Percentiles rank a stretch among this genome's conserved stretches.
These are phyloP conservation scores for Russula olivacea DNA, from an alignment of 768 basidiomycete genomes.

Conservation along the genomic window DNA sequence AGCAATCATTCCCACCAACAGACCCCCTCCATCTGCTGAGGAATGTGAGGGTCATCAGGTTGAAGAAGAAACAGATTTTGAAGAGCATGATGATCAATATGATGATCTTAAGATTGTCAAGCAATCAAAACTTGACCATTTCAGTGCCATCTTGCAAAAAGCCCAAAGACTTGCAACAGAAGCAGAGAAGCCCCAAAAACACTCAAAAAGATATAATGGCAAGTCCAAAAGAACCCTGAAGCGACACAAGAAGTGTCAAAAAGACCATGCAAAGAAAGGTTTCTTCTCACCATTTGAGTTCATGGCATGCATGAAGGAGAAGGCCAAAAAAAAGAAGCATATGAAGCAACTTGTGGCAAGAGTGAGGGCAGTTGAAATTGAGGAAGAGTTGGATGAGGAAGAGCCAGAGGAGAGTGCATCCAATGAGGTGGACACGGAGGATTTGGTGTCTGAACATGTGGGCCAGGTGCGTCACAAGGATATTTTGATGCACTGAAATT, in stretches of 20 bases:
- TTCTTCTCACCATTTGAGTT: too few species aligned
- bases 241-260: too few species aligned
- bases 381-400: background rate
- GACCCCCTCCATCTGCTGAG: background rate
- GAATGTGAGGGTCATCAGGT: background rate
- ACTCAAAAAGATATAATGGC: background rate
- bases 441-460: too few species aligned
- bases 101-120: background rate
- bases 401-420: too few species aligned
- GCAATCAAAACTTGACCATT: background rate
- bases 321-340: background rate
- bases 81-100: background rate
- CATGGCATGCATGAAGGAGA: background rate
- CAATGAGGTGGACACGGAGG: too few species aligned
- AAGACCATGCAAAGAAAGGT: too few species aligned
- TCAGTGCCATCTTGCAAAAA: background rate
- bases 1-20: background rate
- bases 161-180: background rate
- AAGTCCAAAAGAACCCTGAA: background rate
- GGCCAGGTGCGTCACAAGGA: too few species aligned
- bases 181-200: background rate
- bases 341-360: background rate
- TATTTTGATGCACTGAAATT: too few species aligned
- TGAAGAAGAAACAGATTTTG: background rate
- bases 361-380: accelerated